Base-by-base conservation (phyloP, 2,329 filamentous ascomycete genomes). In the Beauveria australis region DNA sequence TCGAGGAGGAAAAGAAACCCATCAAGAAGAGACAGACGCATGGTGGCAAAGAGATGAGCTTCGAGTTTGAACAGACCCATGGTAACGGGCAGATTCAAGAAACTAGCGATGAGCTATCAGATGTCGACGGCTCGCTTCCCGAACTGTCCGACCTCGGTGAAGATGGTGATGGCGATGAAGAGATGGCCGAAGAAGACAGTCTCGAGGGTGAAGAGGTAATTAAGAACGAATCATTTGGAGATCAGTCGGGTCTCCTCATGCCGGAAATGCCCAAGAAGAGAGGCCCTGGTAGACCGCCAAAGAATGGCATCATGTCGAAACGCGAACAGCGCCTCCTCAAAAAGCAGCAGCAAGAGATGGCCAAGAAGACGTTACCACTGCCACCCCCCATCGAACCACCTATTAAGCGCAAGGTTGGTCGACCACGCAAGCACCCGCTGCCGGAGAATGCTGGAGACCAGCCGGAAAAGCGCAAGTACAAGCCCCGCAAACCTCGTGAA, bases 281-380 rank as follows among this genome's bases (percentile, higher is more conserved):
- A 66, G 89, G 89, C 16, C 89, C 89, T 10, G 89, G 89, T n/a
- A 79, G 89, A 58, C 89, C 89, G 22, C 89, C 89, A 0, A 92
- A 92, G 75, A 89, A 92, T 68, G 89, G 89, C 30, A 82, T 91
- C 69, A 90, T 92, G 84, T 92, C 89, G 1, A 92, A 92, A 73
- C 80, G 89, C 61, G 87, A 92, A 67, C 81, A 87, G 65, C 79
- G 84, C 19, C 72, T 85, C 53, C 79, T 86, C 8, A 84, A 87
- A 74, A 88, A 87, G 71, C 72, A 74, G 59, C 74, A 77, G 61
- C 72, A 76, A 62, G 75, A 77, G 63, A 72, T 74, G 66, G 79
- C 78, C 24, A 81, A 80, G 72, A 81, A 83, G 68, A 80, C 77
- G 5, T 66, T 78, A 37, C 77, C 79, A 8, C 79, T 78, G 62